These are phyloP conservation scores for Penicillium macrosclerotiorum DNA, from an alignment of 495 filamentous ascomycete species.

Conservation along the genomic window DNA sequence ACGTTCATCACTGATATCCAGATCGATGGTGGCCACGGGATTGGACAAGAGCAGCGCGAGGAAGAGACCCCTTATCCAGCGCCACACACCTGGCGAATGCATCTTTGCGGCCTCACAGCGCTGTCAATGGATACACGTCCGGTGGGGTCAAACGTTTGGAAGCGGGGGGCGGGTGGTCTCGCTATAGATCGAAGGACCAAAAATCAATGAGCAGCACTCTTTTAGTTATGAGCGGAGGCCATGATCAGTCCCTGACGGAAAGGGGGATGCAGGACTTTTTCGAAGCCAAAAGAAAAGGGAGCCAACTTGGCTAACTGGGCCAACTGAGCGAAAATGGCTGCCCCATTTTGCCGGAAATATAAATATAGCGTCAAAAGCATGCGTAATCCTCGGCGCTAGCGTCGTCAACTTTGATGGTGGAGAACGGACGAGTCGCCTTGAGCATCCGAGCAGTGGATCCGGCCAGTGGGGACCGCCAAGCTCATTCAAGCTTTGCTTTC, in stretches of 20 bases:
- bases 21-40: slow-evolving; percentile 11
- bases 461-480: slow-evolving; percentile 17
- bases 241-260: too few relatives aligned
- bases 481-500: slow-evolving; percentile 19
- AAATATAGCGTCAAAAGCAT: slow-evolving; percentile 18
- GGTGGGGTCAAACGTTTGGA: too few relatives aligned
- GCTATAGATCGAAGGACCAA: too few relatives aligned
- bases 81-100: slow-evolving; percentile 2
- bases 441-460: not conserved
- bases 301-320: too few relatives aligned
- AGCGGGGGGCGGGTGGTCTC: too few relatives aligned
- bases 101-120: too few relatives aligned
- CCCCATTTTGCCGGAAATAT: slow-evolving; percentile 5
- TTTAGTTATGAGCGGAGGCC: too few relatives aligned
- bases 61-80: slow-evolving; percentile 1
- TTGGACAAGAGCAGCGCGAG: not conserved
- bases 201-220: too few relatives aligned
- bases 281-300: too few relatives aligned
- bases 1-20: slow-evolving; percentile 23
- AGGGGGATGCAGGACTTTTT: too few relatives aligned
- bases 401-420: slow-evolving; percentile 23
- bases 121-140: too few relatives aligned
- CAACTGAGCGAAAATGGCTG: too few relatives aligned
- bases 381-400: slow-evolving; percentile 29
- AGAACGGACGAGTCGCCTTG: not conserved